Evolutionary conservation across 192 early-diverging fungal genomes (phyloP).

Genomic region (Jimgerdemannia lactiflua): DNA sequence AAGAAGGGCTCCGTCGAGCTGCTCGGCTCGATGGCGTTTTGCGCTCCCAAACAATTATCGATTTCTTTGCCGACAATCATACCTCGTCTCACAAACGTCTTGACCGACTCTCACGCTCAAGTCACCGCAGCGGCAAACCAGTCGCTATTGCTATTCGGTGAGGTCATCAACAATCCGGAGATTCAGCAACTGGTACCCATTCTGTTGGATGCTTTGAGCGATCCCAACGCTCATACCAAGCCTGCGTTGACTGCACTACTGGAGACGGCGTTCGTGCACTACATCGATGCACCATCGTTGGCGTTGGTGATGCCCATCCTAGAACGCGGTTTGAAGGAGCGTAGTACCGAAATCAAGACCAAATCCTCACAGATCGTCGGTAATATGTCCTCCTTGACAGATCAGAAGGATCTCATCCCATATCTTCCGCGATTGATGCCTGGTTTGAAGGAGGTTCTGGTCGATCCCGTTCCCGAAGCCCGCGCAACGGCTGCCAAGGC

Average conservation of each 20-base stretch:
- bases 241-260: constrained; percentile 81
- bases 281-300: constrained; percentile 95
- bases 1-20: constrained; percentile 96
- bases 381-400: constrained; percentile 95
- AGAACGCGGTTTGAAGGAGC: constrained; percentile 86
- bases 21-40: constrained; percentile 91
- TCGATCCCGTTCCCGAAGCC: constrained; percentile 96
- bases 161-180: constrained; percentile 98
- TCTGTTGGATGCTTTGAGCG: constrained; percentile 80
- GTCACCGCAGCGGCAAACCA: constrained; percentile 85
- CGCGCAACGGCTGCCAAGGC: constrained; percentile 93
- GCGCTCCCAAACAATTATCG: constrained; percentile 94
- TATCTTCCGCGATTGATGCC: constrained; percentile 85
- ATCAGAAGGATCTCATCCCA: constrained; percentile 88
- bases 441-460: constrained; percentile 83
- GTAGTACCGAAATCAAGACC: constrained; percentile 90
- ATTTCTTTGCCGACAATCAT: constrained; percentile 88
- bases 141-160: constrained; percentile 85
- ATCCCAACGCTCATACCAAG: constrained; percentile 86
- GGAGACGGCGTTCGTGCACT: constrained; percentile 96
- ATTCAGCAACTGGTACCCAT: constrained; percentile 89
- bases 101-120: constrained; percentile 90
- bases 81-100: constrained; percentile 87
- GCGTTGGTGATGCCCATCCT: constrained; percentile 95
- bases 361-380: constrained; percentile 98